A percentile compares a stretch with the other conserved stretches of the same genome.
Evolutionary conservation across 78 protist species (phyloP).

Genomic region (Neovahlkampfia damariscottae): DNA sequence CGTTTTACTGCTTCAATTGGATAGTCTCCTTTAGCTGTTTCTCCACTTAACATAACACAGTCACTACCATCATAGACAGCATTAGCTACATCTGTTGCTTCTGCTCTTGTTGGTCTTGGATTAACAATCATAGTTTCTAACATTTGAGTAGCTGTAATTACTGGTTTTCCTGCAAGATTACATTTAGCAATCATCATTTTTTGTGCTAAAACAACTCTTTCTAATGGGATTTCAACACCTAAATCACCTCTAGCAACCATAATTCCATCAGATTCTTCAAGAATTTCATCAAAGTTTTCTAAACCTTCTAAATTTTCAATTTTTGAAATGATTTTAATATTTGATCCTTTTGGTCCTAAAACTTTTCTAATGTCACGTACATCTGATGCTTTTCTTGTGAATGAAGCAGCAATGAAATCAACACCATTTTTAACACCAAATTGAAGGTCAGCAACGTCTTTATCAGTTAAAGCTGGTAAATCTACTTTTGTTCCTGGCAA

Average conservation of each 20-base stretch:
- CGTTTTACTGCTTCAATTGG: slow-evolving; percentile 27
- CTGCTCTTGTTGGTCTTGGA: slow-evolving; percentile 87
- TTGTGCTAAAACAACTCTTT: slow-evolving; percentile 69
- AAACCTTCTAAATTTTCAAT: slow-evolving; percentile 81
- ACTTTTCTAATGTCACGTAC: slow-evolving; percentile 39
- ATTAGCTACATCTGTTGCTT: slow-evolving; percentile 87
- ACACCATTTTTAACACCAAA: slow-evolving; percentile 63
- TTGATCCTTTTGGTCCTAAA: slow-evolving; percentile 4
- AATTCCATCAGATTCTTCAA: slow-evolving; percentile 73
- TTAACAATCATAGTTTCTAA: slow-evolving; percentile 71
- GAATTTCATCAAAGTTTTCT: slow-evolving; percentile 66
- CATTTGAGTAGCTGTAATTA: slow-evolving; percentile 91
- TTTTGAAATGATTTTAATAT: slow-evolving; percentile 66
- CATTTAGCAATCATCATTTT: slow-evolving; percentile 75
- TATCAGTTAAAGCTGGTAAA: slow-evolving; percentile 71
- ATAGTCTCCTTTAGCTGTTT: slow-evolving; percentile 44
- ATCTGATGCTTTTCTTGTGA: slow-evolving; percentile 60
- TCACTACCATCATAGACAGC: slow-evolving; percentile 86
- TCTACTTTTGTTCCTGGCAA: slow-evolving; percentile 60
- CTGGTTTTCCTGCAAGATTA: slow-evolving; percentile 63
- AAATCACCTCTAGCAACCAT: slow-evolving; percentile 96
- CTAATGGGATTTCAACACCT: slow-evolving; percentile 77
- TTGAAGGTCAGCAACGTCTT: slow-evolving; percentile 51
- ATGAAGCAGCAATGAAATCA: slow-evolving; percentile 70
- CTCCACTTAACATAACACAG: slow-evolving; percentile 80